These are phyloP conservation scores for Penicillium aurantiogriseum DNA, from an alignment of 2,329 filamentous ascomycete genomes.

Conservation along the genomic window DNA sequence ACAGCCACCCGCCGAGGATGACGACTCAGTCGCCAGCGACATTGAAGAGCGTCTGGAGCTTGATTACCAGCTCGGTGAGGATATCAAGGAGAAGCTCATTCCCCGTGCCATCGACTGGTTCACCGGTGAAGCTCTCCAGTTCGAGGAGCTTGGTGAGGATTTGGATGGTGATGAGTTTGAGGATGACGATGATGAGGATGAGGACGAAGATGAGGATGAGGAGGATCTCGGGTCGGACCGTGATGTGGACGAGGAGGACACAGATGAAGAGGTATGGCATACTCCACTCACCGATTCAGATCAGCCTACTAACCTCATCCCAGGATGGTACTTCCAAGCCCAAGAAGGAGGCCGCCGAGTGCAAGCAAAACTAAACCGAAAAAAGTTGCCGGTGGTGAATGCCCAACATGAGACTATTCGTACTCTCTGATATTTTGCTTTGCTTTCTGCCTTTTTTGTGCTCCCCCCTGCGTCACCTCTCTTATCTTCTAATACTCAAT, in stretches of 20 bases:
- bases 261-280: slow-evolving; percentile 51
- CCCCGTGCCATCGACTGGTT: slow-evolving; percentile 99
- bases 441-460: slow-evolving; percentile 18
- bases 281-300: slow-evolving; percentile 1
- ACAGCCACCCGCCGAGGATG: slow-evolving; percentile 72
- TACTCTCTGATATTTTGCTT: slow-evolving; percentile 31
- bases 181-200: slow-evolving; percentile 90
- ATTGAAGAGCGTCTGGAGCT: slow-evolving; percentile 97
- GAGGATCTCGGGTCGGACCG: slow-evolving; percentile 63
- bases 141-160: slow-evolving; percentile 88
- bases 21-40: slow-evolving; percentile 71
- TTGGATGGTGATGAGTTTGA: slow-evolving; percentile 79
- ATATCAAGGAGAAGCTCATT: slow-evolving; percentile 99
- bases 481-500: slow-evolving; percentile 30
- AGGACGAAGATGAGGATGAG: slow-evolving; percentile 85
- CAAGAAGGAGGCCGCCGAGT: slow-evolving; percentile 91
- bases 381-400: slow-evolving; percentile 19
- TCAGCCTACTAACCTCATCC: slow-evolving; percentile 22
- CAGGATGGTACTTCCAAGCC: slow-evolving; percentile 86
- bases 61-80: slow-evolving; percentile 94
- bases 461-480: slow-evolving; percentile 6
- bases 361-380: slow-evolving; percentile 81
- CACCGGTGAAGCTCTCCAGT: slow-evolving; percentile 94
- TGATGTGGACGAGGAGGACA: slow-evolving; percentile 62
- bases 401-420: slow-evolving; percentile 37